Percentiles rank a stretch among this genome's conserved stretches.
phyloP scores from a whole-genome alignment of 352 stramenopile genomes.

The Globisporangium paddicum region DNA sequence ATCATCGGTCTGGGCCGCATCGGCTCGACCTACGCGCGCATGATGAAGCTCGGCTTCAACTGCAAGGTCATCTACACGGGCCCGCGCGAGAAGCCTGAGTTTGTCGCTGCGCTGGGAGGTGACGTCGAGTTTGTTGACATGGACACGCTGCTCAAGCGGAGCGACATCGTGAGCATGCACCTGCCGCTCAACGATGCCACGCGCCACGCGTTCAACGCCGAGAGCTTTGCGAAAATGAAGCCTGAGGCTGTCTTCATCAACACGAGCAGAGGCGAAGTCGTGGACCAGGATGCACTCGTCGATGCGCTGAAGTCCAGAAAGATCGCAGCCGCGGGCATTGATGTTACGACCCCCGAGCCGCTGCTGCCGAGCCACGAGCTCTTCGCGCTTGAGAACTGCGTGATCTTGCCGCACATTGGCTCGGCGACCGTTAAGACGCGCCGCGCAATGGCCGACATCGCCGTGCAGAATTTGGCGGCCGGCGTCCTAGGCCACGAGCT shows the following conservation, averaged over 20 bases:
- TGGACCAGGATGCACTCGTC: slow-evolving; percentile 81
- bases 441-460: slow-evolving; percentile 74
- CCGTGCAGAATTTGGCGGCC: slow-evolving; percentile 52
- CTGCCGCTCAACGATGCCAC: slow-evolving; percentile 76
- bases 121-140: slow-evolving; percentile 72
- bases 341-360: slow-evolving; percentile 91
- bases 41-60: slow-evolving; percentile 78
- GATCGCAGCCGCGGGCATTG: slow-evolving; percentile 65
- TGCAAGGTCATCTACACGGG: slow-evolving; percentile 83
- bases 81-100: slow-evolving; percentile 52
- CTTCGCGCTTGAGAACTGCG: slow-evolving; percentile 59
- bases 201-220: slow-evolving; percentile 60
- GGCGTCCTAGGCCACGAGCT: slow-evolving; percentile 39
- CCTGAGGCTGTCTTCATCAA: slow-evolving; percentile 88
- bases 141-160: slow-evolving; percentile 63
- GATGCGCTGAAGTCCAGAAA: slow-evolving; percentile 30
- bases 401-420: slow-evolving; percentile 44
- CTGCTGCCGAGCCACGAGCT: slow-evolving; percentile 73
- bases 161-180: slow-evolving; percentile 89
- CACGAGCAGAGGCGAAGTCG: slow-evolving; percentile 86
- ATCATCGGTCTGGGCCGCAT: slow-evolving; percentile 86
- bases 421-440: slow-evolving; percentile 47
- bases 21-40: slow-evolving; percentile 73
- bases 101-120: slow-evolving; percentile 25
- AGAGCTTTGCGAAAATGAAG: slow-evolving; percentile 82